These are phyloP conservation scores for Fusarium chuoi DNA, from an alignment of 2,329 filamentous ascomycete genomes.

Conservation along the genomic window DNA sequence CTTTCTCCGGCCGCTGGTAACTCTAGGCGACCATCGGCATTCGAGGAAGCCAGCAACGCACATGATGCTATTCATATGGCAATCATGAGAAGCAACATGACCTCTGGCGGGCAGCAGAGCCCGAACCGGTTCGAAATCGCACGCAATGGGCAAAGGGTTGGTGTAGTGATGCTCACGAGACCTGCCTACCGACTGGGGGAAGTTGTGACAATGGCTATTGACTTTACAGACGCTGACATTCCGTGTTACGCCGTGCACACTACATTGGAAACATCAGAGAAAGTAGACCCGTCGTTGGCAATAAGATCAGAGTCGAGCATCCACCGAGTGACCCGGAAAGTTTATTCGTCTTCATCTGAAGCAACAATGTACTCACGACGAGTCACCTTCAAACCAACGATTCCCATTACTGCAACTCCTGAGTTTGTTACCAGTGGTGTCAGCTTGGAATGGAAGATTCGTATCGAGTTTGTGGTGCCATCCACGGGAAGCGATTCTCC, in stretches of 20 bases:
- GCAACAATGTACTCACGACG: slow-evolving; percentile 84
- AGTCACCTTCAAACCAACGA: slow-evolving; percentile 82
- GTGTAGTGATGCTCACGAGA: slow-evolving; percentile 87
- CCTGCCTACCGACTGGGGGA: slow-evolving; percentile 92
- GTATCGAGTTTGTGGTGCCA: slow-evolving; percentile 92
- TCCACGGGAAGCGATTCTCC: slow-evolving; percentile 52
- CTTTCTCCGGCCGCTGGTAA: slow-evolving; percentile 73
- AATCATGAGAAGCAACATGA: slow-evolving; percentile 83
- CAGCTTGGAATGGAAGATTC: slow-evolving; percentile 86
- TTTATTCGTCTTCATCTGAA: slow-evolving; percentile 82
- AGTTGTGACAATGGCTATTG: slow-evolving; percentile 82
- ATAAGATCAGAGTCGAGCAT: slow-evolving; percentile 88
- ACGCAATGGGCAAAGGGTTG: slow-evolving; percentile 89
- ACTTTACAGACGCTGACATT: slow-evolving; percentile 81
- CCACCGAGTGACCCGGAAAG: slow-evolving; percentile 83
- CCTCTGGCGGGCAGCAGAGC: slow-evolving; percentile 75
- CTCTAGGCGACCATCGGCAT: slow-evolving; percentile 65
- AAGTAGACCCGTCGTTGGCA: slow-evolving; percentile 81
- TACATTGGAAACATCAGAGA: slow-evolving; percentile 87
- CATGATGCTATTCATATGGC: slow-evolving; percentile 92
- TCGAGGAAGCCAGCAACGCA: slow-evolving; percentile 69
- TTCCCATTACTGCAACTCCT: slow-evolving; percentile 85
- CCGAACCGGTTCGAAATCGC: slow-evolving; percentile 97
- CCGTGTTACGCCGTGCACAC: slow-evolving; percentile 88
- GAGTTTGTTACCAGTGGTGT: slow-evolving; percentile 93